phyloP scores from a whole-genome alignment of 305 asterid genomes.

The Solanum chacoense region DNA sequence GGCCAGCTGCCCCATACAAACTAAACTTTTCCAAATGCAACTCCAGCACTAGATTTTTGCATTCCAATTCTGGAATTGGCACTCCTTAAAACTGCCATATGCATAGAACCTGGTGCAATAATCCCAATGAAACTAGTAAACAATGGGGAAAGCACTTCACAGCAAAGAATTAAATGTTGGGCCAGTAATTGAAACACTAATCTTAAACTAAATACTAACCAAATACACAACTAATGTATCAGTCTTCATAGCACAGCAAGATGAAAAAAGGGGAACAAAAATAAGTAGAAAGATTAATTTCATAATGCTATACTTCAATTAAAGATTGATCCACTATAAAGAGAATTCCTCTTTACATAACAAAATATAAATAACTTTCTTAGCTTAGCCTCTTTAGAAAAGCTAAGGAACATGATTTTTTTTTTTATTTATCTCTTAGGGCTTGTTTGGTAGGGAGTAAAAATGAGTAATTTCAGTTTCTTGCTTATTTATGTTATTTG shows the following conservation, averaged over 20 bases:
- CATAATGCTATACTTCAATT: not conserved
- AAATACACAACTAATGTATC: not conserved
- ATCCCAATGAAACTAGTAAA: not conserved
- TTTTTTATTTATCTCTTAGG: not conserved
- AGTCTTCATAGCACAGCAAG: not conserved
- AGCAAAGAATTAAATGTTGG: not conserved
- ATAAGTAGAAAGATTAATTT: not conserved
- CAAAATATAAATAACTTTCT: not conserved
- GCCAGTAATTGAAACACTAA: not conserved
- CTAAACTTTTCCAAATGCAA: not conserved
- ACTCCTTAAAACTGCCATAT: not conserved
- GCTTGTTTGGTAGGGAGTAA: not conserved
- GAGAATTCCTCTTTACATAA: not conserved
- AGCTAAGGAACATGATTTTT: not conserved
- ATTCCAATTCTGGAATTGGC: not conserved
- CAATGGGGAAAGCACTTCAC: not conserved
- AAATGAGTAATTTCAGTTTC: not conserved
- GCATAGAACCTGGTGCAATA: not conserved
- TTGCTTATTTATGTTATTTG: not conserved
- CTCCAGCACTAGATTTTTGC: not conserved
- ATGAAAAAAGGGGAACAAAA: not conserved
- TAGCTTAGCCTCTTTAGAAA: not conserved
- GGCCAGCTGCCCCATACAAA: not conserved
- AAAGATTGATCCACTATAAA: not conserved
- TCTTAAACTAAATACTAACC: not conserved